Evolutionary conservation across 306 rosid species (phyloP), one percentile per base, ranked within the genome.

Genomic region (Trifolium pratense): DNA sequence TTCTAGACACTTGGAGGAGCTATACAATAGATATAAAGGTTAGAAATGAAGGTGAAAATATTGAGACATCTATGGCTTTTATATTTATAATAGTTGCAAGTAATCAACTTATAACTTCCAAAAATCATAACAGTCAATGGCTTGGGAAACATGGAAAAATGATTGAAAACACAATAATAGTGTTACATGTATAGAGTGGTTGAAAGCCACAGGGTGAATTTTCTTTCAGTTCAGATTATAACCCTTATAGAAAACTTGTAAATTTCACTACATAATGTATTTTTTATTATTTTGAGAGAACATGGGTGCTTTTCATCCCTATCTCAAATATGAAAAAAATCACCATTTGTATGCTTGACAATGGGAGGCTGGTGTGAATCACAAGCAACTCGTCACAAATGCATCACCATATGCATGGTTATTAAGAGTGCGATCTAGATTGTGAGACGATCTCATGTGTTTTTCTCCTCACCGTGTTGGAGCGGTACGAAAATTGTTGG

Each of bases 1-100:
- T 84, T 85, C 89, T 51, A 88, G 97, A 88, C 92, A 95, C 76
- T 82, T 95, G 88, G 97, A 91, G 93, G 93, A 95, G 89, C 91
- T 95, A 68, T 91, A 88, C 79, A 95, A 84, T 77, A 88, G 96
- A 90, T 95, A 95, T 82, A 95, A 90, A 95, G 99, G 97, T 90
- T 87, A 88, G 87, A 53, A 53, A 66, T 51, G 71, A 78, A 78
- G 52, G 62, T 32, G 75, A 57, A 74, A 69, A 25, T 36, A 31
- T 63, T 31, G 29, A 37, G 71, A 75, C 52, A n/a, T 32, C 59
- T 59, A 37, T 60, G 36, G 61, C 21, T 55, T 73, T 77, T 18
- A 39, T 32, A 62, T 73, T 77, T 18, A 39, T 32, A 62, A 37
- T 74, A 7, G 37, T 74, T 39, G 34, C 39, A 23, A 46, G 56